Percentiles rank a stretch among this genome's conserved stretches.
These are phyloP conservation scores for Pseudonitzschia multiseries DNA, from an alignment of 108 stramenopile species.

Conservation along the genomic window DNA sequence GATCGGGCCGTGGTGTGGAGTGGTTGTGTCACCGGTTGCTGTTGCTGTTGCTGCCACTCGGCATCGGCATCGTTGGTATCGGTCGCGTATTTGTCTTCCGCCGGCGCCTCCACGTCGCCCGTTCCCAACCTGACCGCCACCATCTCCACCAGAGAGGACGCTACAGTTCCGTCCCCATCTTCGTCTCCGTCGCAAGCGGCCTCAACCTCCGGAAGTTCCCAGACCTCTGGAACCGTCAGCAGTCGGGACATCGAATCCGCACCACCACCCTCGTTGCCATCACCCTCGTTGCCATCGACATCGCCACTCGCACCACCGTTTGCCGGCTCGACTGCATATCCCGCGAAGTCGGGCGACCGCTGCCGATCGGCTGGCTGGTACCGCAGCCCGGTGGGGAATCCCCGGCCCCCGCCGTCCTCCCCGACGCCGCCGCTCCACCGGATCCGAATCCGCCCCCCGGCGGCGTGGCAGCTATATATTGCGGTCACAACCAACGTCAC, in stretches of 20 bases:
- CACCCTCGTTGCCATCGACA: constrained; percentile 1
- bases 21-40: not conserved
- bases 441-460: constrained; percentile 7
- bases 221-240: too few relatives aligned
- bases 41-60: not conserved
- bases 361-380: constrained; percentile 11
- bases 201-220: too few relatives aligned
- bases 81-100: too few relatives aligned
- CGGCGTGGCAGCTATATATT: constrained; percentile 4
- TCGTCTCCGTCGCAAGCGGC: too few relatives aligned
- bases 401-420: not conserved
- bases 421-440: not conserved
- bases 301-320: not conserved
- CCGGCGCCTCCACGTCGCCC: not conserved
- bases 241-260: too few relatives aligned
- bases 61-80: not conserved
- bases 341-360: not conserved
- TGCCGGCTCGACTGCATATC: not conserved
- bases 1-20: constrained; percentile 21
- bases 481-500: too few relatives aligned
- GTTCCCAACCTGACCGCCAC: too few relatives aligned
- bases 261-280: too few relatives aligned
- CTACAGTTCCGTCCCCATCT: too few relatives aligned
- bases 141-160: too few relatives aligned
- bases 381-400: not conserved